Evolutionary conservation across 2,329 filamentous ascomycete genomes (phyloP), one percentile per base, ranked within the genome.

Genomic region (Colletotrichum liaoningense): DNA sequence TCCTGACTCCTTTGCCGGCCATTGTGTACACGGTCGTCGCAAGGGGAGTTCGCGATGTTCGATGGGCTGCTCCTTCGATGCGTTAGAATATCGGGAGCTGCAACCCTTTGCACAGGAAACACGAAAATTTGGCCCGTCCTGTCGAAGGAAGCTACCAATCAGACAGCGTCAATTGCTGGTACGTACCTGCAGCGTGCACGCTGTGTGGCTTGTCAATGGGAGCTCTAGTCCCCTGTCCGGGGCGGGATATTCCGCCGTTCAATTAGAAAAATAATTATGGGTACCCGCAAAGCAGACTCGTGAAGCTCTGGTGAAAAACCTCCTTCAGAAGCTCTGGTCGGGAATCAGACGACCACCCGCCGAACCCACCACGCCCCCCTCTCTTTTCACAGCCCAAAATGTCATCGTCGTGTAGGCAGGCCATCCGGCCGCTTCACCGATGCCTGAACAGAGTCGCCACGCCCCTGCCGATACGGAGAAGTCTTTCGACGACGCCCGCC

Each of bases 331-430:
- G 63, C 52, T 57, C 33, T 42, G 63, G 58, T 71, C 30, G 58
- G 33, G 52, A 63, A 26, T 57, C 35, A 56, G 33, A 69, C 58
- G 22, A 67, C 54, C 3, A 46, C 46, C 58, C 35, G 22, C 56
- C 58, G 26, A 67, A 56, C 54, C 28, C 56, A 60, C 69, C 69
- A 63, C 24, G 35, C 66, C 57, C 65, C 19, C 59, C 64, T 38
- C 59, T 42, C 35, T 24, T 14, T 58, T 52, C 72, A 60, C 67
- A 69, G 57, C 65, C 65, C 63, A 54, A 67, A 79, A 92, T 92
- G 90, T 88, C 71, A 52, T 73, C 90, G 81, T 85, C 85, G 81
- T 90, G 88, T 80, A 88, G 88, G 81, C 89, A 88, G 84, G 88
- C 88, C 80, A 85, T 84, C 71, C 84, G 89, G 83, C 89, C 90